Conservation (phyloP, 768 basidiomycete genomes). For the Tricholoma hemisulphureum region DNA sequence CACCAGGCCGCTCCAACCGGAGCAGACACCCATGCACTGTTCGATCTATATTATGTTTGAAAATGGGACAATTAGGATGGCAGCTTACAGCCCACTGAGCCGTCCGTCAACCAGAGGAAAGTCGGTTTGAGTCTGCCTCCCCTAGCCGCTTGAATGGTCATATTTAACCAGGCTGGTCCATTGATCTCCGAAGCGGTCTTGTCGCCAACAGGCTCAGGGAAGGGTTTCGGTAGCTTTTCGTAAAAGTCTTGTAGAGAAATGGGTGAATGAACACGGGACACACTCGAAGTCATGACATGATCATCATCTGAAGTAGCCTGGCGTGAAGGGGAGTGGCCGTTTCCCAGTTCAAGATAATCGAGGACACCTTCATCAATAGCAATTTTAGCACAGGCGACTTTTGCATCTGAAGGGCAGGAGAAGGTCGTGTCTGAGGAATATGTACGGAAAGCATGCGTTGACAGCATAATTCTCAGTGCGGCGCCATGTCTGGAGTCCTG, state of each 20-base stretch:
- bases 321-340: conserved; percentile 40
- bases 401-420: conserved; percentile 43
- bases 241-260: conserved; percentile 56
- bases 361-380: conserved; percentile 55
- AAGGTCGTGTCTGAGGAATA: conserved; percentile 51
- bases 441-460: conserved; percentile 46
- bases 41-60: conserved; percentile 6
- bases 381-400: conserved; percentile 48
- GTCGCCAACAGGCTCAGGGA: conserved; percentile 52
- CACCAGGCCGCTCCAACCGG: conserved; percentile 51
- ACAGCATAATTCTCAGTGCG: conserved; percentile 54
- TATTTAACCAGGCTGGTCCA: conserved; percentile 53
- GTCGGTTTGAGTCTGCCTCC: conserved; percentile 44
- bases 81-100: conserved; percentile 44
- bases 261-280: not conserved
- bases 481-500: conserved; percentile 46
- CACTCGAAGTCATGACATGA: not conserved
- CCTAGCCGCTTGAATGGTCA: conserved; percentile 47
- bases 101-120: conserved; percentile 44
- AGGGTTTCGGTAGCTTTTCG: conserved; percentile 63
- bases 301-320: conserved; percentile 25
- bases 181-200: conserved; percentile 51
- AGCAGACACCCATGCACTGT: conserved; percentile 64
- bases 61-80: not conserved
- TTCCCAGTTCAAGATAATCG: conserved; percentile 56